Evolutionary conservation across 108 stramenopile species (phyloP).

Genomic region (Fistulifera pelliculosa): DNA sequence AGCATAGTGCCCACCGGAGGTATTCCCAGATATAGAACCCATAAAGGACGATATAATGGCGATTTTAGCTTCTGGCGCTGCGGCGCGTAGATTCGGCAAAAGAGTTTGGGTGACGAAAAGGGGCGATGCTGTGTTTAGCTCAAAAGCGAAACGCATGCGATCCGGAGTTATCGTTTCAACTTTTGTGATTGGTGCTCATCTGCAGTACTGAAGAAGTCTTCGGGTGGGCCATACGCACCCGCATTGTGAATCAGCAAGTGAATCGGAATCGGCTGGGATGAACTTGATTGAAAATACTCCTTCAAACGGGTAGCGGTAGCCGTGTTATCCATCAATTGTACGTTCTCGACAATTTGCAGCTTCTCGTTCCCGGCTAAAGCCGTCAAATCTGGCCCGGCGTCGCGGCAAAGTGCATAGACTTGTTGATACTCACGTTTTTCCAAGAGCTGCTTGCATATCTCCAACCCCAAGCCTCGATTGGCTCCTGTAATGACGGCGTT

Average conservation of each 20-base stretch:
- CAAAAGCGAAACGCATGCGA: neutral
- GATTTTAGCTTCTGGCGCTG: constrained; percentile 7
- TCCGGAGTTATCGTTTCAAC: neutral
- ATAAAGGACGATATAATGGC: constrained; percentile 20
- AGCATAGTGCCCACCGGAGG: constrained; percentile 24
- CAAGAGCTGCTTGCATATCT: constrained; percentile 12
- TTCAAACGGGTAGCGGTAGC: neutral
- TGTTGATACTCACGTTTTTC: neutral
- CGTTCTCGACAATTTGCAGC: neutral
- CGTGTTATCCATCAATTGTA: constrained; percentile 8
- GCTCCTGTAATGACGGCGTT: constrained; percentile 10
- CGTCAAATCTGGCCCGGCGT: constrained; percentile 7
- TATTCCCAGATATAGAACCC: constrained; percentile 26
- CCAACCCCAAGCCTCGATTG: constrained; percentile 15
- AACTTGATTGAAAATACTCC: neutral
- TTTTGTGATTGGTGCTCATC: constrained; percentile 1
- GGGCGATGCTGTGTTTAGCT: constrained; percentile 20
- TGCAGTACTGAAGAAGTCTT: neutral
- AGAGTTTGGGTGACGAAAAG: neutral
- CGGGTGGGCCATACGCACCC: constrained; percentile 20
- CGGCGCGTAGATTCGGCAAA: constrained; percentile 3
- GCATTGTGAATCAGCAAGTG: constrained; percentile 23
- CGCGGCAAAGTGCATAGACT: constrained; percentile 22
- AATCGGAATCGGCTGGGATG: constrained; percentile 4
- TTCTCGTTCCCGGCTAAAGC: constrained; percentile 1